Percentiles rank a stretch among this genome's conserved stretches.
These are phyloP conservation scores for Cercospora brassicicola DNA, from an alignment of 2,329 filamentous ascomycete genomes.

Conservation along the genomic window DNA sequence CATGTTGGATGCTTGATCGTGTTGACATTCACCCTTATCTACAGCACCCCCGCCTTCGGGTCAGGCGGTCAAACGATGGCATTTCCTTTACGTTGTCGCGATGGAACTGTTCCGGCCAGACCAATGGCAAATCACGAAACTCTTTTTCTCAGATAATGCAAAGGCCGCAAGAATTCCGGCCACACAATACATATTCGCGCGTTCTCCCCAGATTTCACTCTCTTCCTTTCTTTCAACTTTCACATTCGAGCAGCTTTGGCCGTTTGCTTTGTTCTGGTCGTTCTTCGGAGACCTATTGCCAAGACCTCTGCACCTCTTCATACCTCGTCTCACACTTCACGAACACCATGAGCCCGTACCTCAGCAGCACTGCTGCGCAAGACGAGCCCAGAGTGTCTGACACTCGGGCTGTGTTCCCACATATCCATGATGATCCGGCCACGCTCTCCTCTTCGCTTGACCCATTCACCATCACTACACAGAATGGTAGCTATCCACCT, in stretches of 20 bases:
- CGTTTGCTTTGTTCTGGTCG: constrained; percentile 12
- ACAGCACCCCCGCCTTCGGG: constrained; percentile 7
- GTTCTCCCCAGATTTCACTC: constrained; percentile 19
- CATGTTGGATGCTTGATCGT: not conserved
- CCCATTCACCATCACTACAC: constrained; percentile 73
- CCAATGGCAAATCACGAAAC: constrained; percentile 22
- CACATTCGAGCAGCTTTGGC: constrained; percentile 5
- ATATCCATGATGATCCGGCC: constrained; percentile 34
- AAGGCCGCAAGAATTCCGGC: constrained; percentile 26
- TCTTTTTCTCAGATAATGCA: constrained; percentile 16
- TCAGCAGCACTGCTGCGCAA: constrained; percentile 18
- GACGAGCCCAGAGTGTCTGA: constrained; percentile 17
- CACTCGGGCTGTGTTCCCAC: constrained; percentile 28
- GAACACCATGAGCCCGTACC: constrained; percentile 26
- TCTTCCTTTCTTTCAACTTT: constrained; percentile 22
- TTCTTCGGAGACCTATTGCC: constrained; percentile 4
- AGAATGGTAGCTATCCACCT: constrained; percentile 47
- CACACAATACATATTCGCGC: constrained; percentile 25
- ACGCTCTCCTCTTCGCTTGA: constrained; percentile 32
- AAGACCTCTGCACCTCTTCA: constrained; percentile 16
- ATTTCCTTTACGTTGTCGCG: constrained; percentile 17
- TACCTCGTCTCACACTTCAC: constrained; percentile 3
- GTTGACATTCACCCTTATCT: not conserved
- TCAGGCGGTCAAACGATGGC: constrained; percentile 14
- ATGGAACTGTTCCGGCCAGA: constrained; percentile 31